Base-by-base conservation (phyloP, 345 rosid genomes). In the Salix udensis region DNA sequence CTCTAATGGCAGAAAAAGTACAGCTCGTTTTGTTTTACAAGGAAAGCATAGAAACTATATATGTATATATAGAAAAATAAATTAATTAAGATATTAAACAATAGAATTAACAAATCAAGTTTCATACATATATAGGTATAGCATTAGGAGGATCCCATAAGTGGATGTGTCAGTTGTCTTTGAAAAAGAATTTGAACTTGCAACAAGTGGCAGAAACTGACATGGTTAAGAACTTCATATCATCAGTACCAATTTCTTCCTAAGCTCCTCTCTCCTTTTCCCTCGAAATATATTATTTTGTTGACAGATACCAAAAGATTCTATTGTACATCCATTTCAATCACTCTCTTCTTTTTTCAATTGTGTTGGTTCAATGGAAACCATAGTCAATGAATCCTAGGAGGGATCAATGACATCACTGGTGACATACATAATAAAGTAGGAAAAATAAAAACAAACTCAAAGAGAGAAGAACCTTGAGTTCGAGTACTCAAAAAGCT, bases 401-500 rank as follows among this genome's bases (percentile, higher is more conserved):
- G 64, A 16, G 6, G 6, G 52, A 68, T 2, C 30, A 55, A 67
- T 67, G 62, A 53, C 24, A 67, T 73, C 55, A 39, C 6, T 16
- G 46, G 19, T 28, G 58, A 30, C 53, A 16, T 48, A 52, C 53
- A 16, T 48, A 52, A 1, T 9, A 24, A 11, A 37, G 72, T 40
- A n/a, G 26, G 18, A 52, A n/a, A 16, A n/a, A 16, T 4, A 34
- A 18, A 24, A 15, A 52, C 13, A 46, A 21, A 24, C 1, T 11
- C 7, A 48, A 6, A 18, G 21, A 7, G 31, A 39, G 21, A 53
- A 9, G 36, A 37, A 86, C 89, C 89, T 87, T 55, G 86, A 77
- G 76, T 79, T 84, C 24, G 83, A 77, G 75, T 74, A 81, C 12
- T 87, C 87, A 73, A 68, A 81, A 73, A 81, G 83, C 77, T 79